Base-by-base conservation (phyloP, 169 alveolate genomes). In the Plasmodium gallinaceum region DNA sequence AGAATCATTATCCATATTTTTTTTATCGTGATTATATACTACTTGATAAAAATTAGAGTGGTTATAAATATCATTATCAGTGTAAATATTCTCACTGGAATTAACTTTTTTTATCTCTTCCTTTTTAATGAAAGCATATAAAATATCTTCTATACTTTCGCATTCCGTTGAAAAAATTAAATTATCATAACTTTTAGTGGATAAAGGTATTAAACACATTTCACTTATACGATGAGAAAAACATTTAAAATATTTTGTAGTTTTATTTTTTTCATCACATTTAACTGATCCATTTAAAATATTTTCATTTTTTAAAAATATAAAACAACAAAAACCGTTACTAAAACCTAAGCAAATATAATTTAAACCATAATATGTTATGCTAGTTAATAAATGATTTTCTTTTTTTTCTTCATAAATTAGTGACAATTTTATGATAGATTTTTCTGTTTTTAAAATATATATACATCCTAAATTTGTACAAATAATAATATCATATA, bases 151-250 rank as follows among this genome's bases (percentile, higher is more conserved):
- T 10, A 83, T 22, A 58, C 68, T 32, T 42, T 57, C 12, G 16
- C 54, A 24, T 32, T 10, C 26, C 20, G 7, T 16, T 14, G 20
- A 32, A 14, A 58, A 14, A 24, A 32, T 54, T 8, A 83, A 14
- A 39, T 9, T 16, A 7, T 46, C 43, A 32, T 69, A 69, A 62
- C 60, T 83, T 20, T 42, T 58, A 16, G 42, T 12, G 9, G 85
- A 58, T 72, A 83, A 43, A 9, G 83, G 91, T 20, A 83, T 48
- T 39, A 83, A 46, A 18, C 71, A 68, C 85, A 83, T 83, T 37
- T 66, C 91, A 20, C 91, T 83, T 45, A 83, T 45, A n/a, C 91
- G 91, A 48, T 83, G 91, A 9, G 68, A 4, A 73, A 83, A 83
- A 48, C 91, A 83, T 32, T 57, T 54, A 42, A 83, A 66, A 83